phyloP scores from a whole-genome alignment of 1,139 yeast genomes.

The Pichia sp. region DNA sequence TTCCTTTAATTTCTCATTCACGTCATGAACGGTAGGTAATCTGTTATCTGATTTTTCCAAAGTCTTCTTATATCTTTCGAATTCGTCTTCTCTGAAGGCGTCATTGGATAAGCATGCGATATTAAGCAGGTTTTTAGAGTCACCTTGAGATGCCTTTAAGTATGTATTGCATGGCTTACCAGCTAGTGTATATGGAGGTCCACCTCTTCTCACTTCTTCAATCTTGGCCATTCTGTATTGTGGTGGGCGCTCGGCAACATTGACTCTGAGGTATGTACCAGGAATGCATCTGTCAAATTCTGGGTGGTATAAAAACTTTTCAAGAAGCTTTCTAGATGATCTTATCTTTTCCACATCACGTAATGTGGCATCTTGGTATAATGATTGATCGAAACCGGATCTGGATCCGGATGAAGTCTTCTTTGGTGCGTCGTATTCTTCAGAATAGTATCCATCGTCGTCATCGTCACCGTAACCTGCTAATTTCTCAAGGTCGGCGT shows the following conservation, averaged over 20 bases:
- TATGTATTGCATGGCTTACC: constrained; percentile 60
- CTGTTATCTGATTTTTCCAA: constrained; percentile 53
- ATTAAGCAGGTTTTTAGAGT: constrained; percentile 70
- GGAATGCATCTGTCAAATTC: constrained; percentile 67
- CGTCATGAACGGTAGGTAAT: constrained; percentile 63
- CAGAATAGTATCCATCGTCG: constrained; percentile 29
- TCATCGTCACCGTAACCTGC: constrained; percentile 27
- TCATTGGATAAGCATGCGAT: constrained; percentile 81
- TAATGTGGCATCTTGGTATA: constrained; percentile 39
- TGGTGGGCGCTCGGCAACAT: constrained; percentile 70
- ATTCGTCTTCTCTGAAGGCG: constrained; percentile 65
- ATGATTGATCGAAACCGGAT: constrained; percentile 27
- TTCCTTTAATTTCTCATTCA: constrained; percentile 64
- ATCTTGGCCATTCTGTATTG: constrained; percentile 84
- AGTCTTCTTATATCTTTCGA: constrained; percentile 62
- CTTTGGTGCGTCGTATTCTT: constrained; percentile 33
- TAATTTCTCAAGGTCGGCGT: constrained; percentile 31
- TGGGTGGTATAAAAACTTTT: constrained; percentile 78
- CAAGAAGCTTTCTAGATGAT: constrained; percentile 74
- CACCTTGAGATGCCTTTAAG: constrained; percentile 66
- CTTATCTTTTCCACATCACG: constrained; percentile 63
- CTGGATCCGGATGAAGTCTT: constrained; percentile 32
- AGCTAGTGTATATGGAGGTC: constrained; percentile 52
- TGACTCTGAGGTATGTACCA: constrained; percentile 80
- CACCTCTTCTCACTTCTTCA: constrained; percentile 48